These are phyloP conservation scores for Pseudogymnoascus sp. DNA, from an alignment of 2,329 filamentous ascomycete genomes.

Conservation along the genomic window DNA sequence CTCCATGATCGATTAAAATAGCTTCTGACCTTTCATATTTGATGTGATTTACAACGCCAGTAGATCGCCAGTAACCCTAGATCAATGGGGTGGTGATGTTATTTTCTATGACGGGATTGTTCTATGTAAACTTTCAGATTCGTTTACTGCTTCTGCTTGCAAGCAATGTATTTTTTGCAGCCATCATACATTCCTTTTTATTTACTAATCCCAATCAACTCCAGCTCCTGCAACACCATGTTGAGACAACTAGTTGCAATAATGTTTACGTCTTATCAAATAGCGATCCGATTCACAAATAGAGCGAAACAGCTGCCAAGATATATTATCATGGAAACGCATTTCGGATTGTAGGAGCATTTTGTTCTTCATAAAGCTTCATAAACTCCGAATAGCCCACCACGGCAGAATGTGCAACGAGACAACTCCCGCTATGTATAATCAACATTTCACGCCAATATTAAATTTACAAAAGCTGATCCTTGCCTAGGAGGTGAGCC, in stretches of 20 bases:
- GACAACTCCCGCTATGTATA: constrained; percentile 17
- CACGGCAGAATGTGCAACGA: background rate
- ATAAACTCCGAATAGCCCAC: background rate
- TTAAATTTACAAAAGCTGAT: constrained; percentile 49
- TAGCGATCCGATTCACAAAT: background rate
- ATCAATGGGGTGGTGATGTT: background rate
- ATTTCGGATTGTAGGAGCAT: background rate
- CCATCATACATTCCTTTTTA: background rate
- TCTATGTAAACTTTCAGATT: background rate
- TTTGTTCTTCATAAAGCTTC: background rate
- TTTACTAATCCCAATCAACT: background rate
- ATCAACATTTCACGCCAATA: background rate
- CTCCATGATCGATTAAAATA: background rate
- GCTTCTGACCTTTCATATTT: background rate
- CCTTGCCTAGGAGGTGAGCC: constrained; percentile 70
- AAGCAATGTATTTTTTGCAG: background rate
- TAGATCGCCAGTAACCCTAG: background rate
- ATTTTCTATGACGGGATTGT: background rate
- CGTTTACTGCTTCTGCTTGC: background rate
- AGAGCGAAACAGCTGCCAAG: background rate
- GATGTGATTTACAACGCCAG: background rate
- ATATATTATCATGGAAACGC: background rate
- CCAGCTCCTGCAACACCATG: background rate
- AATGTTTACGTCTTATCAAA: background rate
- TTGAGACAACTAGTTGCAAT: background rate